phyloP scores from a whole-genome alignment of 495 filamentous ascomycete genomes.

The Aspergillus sclerotiicarbonarius region DNA sequence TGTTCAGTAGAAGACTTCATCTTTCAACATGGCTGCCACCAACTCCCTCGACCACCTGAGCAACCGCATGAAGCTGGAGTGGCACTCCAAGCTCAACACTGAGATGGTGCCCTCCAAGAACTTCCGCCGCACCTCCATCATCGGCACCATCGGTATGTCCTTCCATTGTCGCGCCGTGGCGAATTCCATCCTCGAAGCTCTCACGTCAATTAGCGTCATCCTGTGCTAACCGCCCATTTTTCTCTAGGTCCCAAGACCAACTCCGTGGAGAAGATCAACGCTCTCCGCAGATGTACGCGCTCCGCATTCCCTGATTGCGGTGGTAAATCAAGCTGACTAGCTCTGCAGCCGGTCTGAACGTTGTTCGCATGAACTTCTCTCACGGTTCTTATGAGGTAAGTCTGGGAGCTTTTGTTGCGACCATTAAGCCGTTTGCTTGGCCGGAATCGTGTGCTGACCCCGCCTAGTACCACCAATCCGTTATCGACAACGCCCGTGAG shows the following conservation, averaged over 20 bases:
- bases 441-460: background rate
- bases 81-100: slow-evolving; percentile 80
- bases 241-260: slow-evolving; percentile 88
- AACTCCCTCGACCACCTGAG: slow-evolving; percentile 76
- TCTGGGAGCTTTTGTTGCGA: slow-evolving; percentile 21
- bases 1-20: slow-evolving; percentile 17
- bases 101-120: slow-evolving; percentile 77
- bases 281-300: slow-evolving; percentile 66
- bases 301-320: slow-evolving; percentile 1
- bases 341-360: slow-evolving; percentile 78
- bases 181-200: background rate
- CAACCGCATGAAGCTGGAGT: slow-evolving; percentile 83
- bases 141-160: slow-evolving; percentile 87
- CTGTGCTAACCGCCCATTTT: slow-evolving; percentile 10
- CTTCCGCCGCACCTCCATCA: slow-evolving; percentile 95
- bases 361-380: slow-evolving; percentile 99
- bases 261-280: slow-evolving; percentile 92
- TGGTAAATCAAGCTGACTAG: slow-evolving; percentile 19
- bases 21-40: slow-evolving; percentile 43
- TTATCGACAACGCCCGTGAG: slow-evolving; percentile 89
- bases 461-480: slow-evolving; percentile 79
- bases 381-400: slow-evolving; percentile 87
- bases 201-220: background rate
- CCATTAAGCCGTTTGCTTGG: background rate
- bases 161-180: background rate